Evolutionary conservation across 768 basidiomycete species (phyloP).

Genomic region (Naganishia vishniacii): DNA sequence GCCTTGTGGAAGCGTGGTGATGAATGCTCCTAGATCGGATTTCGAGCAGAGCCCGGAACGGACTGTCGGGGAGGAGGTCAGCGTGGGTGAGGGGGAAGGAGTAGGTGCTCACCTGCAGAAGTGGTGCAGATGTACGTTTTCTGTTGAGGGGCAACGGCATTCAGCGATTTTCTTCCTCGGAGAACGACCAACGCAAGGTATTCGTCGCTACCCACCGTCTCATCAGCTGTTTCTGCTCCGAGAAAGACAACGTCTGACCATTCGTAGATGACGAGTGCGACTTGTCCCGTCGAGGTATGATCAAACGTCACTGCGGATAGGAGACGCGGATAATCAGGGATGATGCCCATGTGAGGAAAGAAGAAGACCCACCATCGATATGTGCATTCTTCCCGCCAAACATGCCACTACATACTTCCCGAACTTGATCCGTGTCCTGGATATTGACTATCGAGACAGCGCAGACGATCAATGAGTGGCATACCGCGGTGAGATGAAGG

Average conservation of each 20-base stretch:
- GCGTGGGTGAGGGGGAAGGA: neutral
- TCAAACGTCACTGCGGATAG: slow-evolving; percentile 67
- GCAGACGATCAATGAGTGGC: neutral
- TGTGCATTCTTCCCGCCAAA: slow-evolving; percentile 72
- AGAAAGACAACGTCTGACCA: slow-evolving; percentile 83
- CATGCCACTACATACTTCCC: slow-evolving; percentile 94
- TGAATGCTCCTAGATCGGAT: slow-evolving; percentile 79
- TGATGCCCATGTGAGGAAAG: slow-evolving; percentile 14
- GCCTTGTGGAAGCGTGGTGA: slow-evolving; percentile 65
- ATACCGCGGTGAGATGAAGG: neutral
- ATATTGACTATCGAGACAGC: slow-evolving; percentile 49
- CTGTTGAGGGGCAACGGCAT: slow-evolving; percentile 55
- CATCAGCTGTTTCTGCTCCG: slow-evolving; percentile 53
- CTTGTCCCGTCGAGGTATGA: slow-evolving; percentile 68
- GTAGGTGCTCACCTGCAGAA: slow-evolving; percentile 39
- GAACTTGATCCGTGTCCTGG: slow-evolving; percentile 69
- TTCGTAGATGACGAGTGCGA: slow-evolving; percentile 93
- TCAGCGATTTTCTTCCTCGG: neutral
- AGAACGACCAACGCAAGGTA: slow-evolving; percentile 43
- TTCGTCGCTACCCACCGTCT: slow-evolving; percentile 36
- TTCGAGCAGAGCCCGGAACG: slow-evolving; percentile 63
- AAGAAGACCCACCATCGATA: slow-evolving; percentile 54
- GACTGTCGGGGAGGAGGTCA: slow-evolving; percentile 53
- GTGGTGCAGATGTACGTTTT: slow-evolving; percentile 92
- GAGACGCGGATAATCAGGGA: neutral